phyloP scores from a whole-genome alignment of 2,329 filamentous ascomycete genomes.

The Exserohilum rostratum region DNA sequence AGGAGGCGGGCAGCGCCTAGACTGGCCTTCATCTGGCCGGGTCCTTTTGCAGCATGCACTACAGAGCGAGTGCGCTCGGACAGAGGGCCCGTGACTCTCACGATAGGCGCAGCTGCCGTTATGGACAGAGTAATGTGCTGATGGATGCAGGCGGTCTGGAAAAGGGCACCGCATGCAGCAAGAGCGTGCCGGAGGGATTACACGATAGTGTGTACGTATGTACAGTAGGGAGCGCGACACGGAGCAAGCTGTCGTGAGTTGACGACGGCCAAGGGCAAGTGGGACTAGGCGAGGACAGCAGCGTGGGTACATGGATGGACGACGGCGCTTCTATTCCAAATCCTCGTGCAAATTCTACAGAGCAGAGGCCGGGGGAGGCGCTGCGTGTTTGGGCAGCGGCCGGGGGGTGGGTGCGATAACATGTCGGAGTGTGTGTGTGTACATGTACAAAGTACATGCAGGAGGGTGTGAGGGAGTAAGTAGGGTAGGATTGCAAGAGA shows the following conservation, averaged over 20 bases:
- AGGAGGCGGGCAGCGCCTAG: constrained; percentile 31
- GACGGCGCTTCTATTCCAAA: too few species aligned
- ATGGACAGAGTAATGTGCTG: constrained; percentile 13
- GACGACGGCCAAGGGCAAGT: not conserved
- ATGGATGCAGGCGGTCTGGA: constrained; percentile 16
- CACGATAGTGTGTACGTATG: not conserved
- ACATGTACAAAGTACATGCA: too few species aligned
- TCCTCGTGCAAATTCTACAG: not conserved
- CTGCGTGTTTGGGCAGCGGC: too few species aligned
- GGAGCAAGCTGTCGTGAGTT: not conserved
- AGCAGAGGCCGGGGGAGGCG: too few species aligned
- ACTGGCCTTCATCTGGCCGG: constrained; percentile 27
- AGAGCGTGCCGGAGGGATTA: not conserved
- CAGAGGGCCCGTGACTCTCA: constrained; percentile 19
- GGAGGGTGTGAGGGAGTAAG: too few species aligned
- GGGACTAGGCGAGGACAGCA: not conserved
- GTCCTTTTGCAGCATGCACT: constrained; percentile 14
- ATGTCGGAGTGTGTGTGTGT: too few species aligned
- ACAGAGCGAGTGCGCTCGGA: constrained; percentile 14
- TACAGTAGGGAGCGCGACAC: not conserved
- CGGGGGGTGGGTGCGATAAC: too few species aligned
- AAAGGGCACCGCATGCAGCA: not conserved
- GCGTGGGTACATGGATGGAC: too few species aligned
- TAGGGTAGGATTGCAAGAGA: too few species aligned
- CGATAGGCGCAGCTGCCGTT: constrained; percentile 14